Evolutionary conservation across 2,329 filamentous ascomycete species (phyloP).

Genomic region (Arthrobotrys musiformis): DNA sequence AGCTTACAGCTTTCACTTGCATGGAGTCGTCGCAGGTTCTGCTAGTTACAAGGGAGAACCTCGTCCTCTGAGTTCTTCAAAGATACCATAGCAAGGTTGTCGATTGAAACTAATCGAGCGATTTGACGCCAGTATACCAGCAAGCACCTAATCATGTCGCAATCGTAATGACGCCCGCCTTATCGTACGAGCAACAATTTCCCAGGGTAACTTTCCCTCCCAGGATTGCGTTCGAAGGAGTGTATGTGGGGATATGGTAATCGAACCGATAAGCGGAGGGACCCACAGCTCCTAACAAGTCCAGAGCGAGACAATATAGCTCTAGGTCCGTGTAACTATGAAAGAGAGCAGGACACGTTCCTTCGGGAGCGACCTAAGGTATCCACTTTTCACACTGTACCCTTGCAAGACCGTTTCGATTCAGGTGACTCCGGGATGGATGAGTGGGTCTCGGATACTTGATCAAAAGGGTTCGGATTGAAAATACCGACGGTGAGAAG

Average conservation of each 20-base stretch:
- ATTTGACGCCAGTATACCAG: background rate
- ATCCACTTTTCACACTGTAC: background rate
- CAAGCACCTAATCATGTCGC: conserved; percentile 18
- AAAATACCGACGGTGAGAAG: background rate
- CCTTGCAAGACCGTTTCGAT: conserved; percentile 17
- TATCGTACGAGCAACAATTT: background rate
- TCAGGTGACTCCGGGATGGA: conserved; percentile 21
- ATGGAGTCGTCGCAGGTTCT: background rate
- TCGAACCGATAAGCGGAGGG: background rate
- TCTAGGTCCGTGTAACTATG: background rate
- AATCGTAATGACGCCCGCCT: background rate
- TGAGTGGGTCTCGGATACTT: conserved; percentile 1
- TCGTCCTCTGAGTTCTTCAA: background rate
- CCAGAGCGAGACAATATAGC: background rate
- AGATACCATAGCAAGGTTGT: background rate
- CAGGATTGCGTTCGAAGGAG: background rate
- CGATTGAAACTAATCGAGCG: background rate
- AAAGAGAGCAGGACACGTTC: background rate
- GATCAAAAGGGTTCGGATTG: background rate
- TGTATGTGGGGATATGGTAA: background rate
- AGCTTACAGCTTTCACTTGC: background rate
- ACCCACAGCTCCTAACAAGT: background rate
- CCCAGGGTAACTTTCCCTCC: background rate
- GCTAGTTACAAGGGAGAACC: conserved; percentile 5
- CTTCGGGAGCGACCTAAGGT: background rate